Evolutionary conservation across 2,329 filamentous ascomycete genomes (phyloP), one percentile per base, ranked within the genome.

Genomic region (Colletotrichum sp.): DNA sequence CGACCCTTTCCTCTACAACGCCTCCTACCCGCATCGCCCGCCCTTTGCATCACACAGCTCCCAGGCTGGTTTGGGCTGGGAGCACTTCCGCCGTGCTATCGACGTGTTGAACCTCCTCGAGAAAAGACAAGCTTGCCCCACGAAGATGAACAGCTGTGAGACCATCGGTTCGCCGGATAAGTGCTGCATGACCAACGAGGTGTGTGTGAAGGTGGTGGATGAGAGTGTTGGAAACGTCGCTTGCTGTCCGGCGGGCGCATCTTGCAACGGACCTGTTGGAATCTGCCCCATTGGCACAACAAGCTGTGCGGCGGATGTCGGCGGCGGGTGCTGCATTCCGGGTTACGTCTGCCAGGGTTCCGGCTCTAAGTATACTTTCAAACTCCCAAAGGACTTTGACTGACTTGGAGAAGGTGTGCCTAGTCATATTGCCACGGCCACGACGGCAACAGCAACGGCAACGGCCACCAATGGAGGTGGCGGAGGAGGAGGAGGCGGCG

Each of bases 251-350:
- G 81, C 86, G 43, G 94, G 94, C 5, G 85, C 87, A 59, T 89
- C 83, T 7, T 96, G 95, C 82, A 89, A 89, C 5, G 93, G 93
- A 12, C 85, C 85, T 2, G 91, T 96, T 7, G 90, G 89, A 1
- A 81, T 81, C n/a, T 96, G 95, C 78, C 87, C 88, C 4, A 85
- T 87, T 6, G 92, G 90, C 55, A 92, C 94, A 75, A 90, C 90
- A 13, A 90, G 91, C 65, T 96, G 95, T 81, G 87, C 92, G 0
- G 87, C 90, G 9, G 89, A 89, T 39, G 82, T 93, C 0, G 94
- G 94, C 4, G 94, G 94, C 16, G 95, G 94, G 4, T 96, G 95
- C 81, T 96, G 95, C 82, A 92, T 96, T 13, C 87, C 92, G 1
- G 94, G 93, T 6, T 96, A 92, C 80, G 87, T 90, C 2, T 96